Evolutionary conservation across 1,284 basidiomycete genomes (phyloP).

Genomic region (Pseudozyma sp.): DNA sequence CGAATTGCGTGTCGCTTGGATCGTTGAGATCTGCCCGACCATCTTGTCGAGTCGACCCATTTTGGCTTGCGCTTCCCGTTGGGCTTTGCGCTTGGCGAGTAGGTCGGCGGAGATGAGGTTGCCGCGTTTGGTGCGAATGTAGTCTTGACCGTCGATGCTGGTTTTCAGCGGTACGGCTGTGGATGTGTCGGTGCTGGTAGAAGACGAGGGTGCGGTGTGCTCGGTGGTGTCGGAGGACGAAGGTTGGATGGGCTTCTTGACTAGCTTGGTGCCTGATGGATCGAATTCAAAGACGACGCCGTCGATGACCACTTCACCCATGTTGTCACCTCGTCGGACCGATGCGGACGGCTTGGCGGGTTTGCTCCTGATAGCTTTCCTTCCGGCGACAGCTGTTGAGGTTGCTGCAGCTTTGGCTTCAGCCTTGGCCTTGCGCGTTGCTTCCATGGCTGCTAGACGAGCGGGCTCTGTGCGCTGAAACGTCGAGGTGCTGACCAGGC

Average conservation of each 20-base stretch:
- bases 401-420: slow-evolving; percentile 18
- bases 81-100: slow-evolving; percentile 58
- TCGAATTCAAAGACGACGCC: slow-evolving; percentile 72
- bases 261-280: slow-evolving; percentile 71
- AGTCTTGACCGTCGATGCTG: slow-evolving; percentile 69
- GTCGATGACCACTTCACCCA: slow-evolving; percentile 71
- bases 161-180: slow-evolving; percentile 50
- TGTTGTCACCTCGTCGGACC: slow-evolving; percentile 58
- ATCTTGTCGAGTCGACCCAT: slow-evolving; percentile 53
- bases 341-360: slow-evolving; percentile 23
- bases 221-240: slow-evolving; percentile 3
- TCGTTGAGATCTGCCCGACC: slow-evolving; percentile 49
- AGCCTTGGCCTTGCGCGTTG: slow-evolving; percentile 46
- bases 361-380: slow-evolving; percentile 5
- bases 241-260: slow-evolving; percentile 62
- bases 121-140: slow-evolving; percentile 70
- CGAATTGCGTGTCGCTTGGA: slow-evolving; percentile 44
- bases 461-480: slow-evolving; percentile 61
- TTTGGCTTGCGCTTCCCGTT: slow-evolving; percentile 46
- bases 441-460: slow-evolving; percentile 56
- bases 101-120: slow-evolving; percentile 69
- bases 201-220: not conserved
- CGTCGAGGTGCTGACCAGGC: slow-evolving; percentile 56
- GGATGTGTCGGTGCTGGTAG: not conserved
- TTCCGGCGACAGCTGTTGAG: not conserved